Base-by-base conservation (phyloP, 2,329 filamentous ascomycete genomes). In the Lachnum nothofagi region DNA sequence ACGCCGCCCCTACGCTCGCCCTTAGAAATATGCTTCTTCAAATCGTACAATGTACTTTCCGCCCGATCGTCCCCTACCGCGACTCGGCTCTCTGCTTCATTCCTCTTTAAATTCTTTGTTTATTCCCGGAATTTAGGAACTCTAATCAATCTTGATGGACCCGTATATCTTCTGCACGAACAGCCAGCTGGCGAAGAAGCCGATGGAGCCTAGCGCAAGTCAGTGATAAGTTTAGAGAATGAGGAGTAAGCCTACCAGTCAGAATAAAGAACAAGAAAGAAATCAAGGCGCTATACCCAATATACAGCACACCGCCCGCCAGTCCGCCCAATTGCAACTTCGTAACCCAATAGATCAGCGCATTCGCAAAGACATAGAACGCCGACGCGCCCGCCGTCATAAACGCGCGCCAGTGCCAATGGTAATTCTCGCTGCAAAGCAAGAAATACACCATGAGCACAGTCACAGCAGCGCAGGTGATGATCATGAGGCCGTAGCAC, bases 381-480 rank as follows among this genome's bases (percentile, higher is more conserved):
- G 91, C 91, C 44, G 86, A 94, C 64, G 90, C 91, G 50, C 93
- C 93, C 1, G 90, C 90, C 2, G 89, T 91, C 51, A 89, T 78
- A 73, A 98, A 98, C 5, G 90, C 85, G 44, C 93, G 82, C 93
- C 93, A 98, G 63, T 97, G 93, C 93, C 93, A 98, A 68, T 95
- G 87, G 71, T 98, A 98, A 70, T 98, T 93, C 72, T 98, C 93
- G 0, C 88, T 84, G 65, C 91, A 97, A 12, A 98, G 82, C 60
- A 98, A 68, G 74, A 97, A 97, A 71, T 98, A 98, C 0, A 96
- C 88, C 78, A 97, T 85, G 16, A 98, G 74, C 7, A 97, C 84
- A 1, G 93, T 97, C 34, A 94, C 91, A 1, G 91, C 85, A 0
- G 91, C 91, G 51, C 86, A 90, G 1, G 93, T 97, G 61, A 95